phyloP scores from a whole-genome alignment of 345 rosid genomes.

The Citrus medica region DNA sequence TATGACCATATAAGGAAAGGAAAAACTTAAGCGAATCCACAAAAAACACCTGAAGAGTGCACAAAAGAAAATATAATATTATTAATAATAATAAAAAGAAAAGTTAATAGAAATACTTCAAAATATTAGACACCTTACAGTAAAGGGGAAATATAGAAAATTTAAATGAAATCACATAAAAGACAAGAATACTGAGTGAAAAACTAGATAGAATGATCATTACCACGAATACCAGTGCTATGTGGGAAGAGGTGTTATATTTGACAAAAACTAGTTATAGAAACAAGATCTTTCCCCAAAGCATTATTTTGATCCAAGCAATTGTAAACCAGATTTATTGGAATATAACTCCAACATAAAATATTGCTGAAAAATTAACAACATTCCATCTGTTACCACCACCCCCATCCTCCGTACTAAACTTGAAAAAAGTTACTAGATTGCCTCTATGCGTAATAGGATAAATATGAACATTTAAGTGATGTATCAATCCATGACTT shows the following conservation, averaged over 20 bases:
- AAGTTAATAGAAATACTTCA: neutral
- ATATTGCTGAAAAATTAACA: neutral
- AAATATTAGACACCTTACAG: neutral
- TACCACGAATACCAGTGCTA: neutral
- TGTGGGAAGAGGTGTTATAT: neutral
- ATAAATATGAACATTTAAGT: neutral
- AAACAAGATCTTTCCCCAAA: neutral
- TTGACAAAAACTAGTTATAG: neutral
- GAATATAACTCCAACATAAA: neutral
- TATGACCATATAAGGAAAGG: conserved; percentile 87
- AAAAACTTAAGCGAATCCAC: conserved; percentile 87
- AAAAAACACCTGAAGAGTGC: conserved; percentile 68
- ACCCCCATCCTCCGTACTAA: neutral
- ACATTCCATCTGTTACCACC: neutral
- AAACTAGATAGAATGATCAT: neutral
- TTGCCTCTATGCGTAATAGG: neutral
- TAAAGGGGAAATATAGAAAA: neutral
- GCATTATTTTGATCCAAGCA: neutral
- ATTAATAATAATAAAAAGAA: no score
- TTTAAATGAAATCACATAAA: neutral
- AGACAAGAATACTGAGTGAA: neutral
- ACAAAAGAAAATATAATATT: neutral
- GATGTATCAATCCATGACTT: neutral
- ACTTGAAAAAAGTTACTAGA: neutral
- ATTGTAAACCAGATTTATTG: neutral